These are phyloP conservation scores for Inga oerstediana DNA, from an alignment of 306 rosid genomes.

Conservation along the genomic window DNA sequence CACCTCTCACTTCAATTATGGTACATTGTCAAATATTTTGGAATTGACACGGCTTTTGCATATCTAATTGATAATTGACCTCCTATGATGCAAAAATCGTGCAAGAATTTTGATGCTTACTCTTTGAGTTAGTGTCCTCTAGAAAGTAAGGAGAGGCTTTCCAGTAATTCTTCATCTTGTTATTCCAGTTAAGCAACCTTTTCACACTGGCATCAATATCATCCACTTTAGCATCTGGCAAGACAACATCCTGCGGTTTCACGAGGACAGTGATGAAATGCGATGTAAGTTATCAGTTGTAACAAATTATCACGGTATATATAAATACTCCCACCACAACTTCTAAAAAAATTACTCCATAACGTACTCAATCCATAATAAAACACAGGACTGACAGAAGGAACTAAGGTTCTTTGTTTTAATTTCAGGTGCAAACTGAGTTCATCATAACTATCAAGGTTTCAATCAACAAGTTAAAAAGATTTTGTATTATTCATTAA, in stretches of 20 bases:
- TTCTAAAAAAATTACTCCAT: neutral
- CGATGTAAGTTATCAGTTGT: neutral
- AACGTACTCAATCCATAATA: neutral
- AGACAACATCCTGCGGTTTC: constrained; percentile 45
- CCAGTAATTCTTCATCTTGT: constrained; percentile 41
- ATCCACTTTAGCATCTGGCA: constrained; percentile 40
- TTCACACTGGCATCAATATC: constrained; percentile 24
- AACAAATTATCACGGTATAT: neutral
- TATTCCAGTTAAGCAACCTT: constrained; percentile 25
- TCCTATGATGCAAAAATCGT: constrained; percentile 2
- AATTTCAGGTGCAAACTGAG: neutral
- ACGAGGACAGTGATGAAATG: neutral
- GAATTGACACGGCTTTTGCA: neutral
- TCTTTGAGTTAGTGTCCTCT: constrained; percentile 45
- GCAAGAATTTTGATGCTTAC: constrained; percentile 32
- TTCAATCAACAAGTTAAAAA: neutral
- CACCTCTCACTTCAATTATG: neutral
- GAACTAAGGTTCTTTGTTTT: neutral
- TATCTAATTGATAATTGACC: neutral
- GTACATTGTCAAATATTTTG: neutral
- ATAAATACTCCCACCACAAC: neutral
- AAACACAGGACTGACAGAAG: neutral
- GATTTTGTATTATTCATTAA: neutral
- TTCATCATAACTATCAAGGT: neutral
- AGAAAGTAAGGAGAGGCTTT: constrained; percentile 58